Conservation (phyloP, 1,284 basidiomycete genomes). For the Spongispora temasekensis region DNA sequence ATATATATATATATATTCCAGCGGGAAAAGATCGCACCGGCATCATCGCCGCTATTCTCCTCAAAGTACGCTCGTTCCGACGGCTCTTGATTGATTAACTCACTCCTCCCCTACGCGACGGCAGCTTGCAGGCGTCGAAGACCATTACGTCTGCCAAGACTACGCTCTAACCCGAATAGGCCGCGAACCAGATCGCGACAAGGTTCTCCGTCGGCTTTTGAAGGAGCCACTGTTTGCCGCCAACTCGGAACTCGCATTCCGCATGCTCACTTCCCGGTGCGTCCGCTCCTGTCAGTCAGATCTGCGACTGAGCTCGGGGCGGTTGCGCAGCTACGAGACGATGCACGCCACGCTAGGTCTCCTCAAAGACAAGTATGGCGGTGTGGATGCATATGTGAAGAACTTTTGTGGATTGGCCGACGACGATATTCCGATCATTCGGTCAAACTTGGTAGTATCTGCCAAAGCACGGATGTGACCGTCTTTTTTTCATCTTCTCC, state of each 20-base stretch:
- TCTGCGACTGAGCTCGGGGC: neutral
- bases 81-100: neutral
- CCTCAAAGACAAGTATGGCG: slow-evolving; percentile 62
- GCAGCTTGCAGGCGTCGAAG: slow-evolving; percentile 69
- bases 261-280: slow-evolving; percentile 77
- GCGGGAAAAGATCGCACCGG: slow-evolving; percentile 81
- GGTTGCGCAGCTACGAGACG: slow-evolving; percentile 56
- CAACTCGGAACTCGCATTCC: slow-evolving; percentile 69
- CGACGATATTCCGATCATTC: slow-evolving; percentile 60
- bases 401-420: slow-evolving; percentile 53
- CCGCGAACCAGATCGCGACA: slow-evolving; percentile 70
- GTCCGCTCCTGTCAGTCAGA: neutral
- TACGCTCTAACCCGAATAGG: slow-evolving; percentile 75
- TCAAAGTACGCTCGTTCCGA: slow-evolving; percentile 49
- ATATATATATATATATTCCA: slow-evolving; percentile 29
- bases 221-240: slow-evolving; percentile 71
- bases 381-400: slow-evolving; percentile 65
- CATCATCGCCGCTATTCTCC: slow-evolving; percentile 68
- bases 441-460: slow-evolving; percentile 55
- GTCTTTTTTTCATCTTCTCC: neutral
- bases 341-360: slow-evolving; percentile 68
- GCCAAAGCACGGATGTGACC: slow-evolving; percentile 35
- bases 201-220: slow-evolving; percentile 63
- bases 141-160: slow-evolving; percentile 66
- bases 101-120: neutral